Percentiles rank a stretch among this genome's conserved stretches.
Conservation (phyloP, 202 grass and related monocot genomes). For the Schoenoplectus tabernaemontani region DNA sequence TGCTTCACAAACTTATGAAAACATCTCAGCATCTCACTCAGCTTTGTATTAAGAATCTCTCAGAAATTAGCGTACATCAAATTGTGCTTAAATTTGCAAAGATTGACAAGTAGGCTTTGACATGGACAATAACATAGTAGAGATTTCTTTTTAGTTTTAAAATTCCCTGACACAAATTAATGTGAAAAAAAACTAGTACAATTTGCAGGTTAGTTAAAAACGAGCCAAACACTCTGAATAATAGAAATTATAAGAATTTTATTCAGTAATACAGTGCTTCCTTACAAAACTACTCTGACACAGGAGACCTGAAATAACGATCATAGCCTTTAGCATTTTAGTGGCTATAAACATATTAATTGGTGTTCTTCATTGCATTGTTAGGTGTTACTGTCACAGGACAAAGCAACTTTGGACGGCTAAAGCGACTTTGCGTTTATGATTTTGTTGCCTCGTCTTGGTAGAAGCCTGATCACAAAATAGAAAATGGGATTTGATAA, state of each 20-base stretch:
- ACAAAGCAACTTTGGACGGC: slow-evolving; percentile 13
- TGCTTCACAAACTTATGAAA: not conserved
- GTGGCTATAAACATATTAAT: not conserved
- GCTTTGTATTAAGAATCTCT: not conserved
- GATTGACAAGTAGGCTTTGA: not conserved
- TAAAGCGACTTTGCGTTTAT: slow-evolving; percentile 5
- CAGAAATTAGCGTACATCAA: not conserved
- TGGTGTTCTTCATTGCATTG: not conserved
- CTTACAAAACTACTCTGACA: not conserved
- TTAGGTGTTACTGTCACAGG: not conserved
- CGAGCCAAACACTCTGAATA: not conserved
- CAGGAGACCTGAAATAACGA: not conserved
- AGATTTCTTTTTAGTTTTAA: not conserved
- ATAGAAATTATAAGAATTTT: not conserved
- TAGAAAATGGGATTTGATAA: not conserved
- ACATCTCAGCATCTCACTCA: not conserved
- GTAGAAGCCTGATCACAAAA: too few relatives aligned
- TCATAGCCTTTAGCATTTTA: not conserved
- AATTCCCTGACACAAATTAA: not conserved
- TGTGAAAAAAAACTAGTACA: not conserved
- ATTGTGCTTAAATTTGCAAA: not conserved
- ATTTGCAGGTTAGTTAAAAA: not conserved
- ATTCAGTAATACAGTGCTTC: not conserved
- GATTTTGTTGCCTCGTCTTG: not conserved
- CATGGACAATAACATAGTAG: not conserved